These are phyloP conservation scores for Bassia scoparia DNA, from an alignment of 148 eudicot genomes.

Conservation along the genomic window DNA sequence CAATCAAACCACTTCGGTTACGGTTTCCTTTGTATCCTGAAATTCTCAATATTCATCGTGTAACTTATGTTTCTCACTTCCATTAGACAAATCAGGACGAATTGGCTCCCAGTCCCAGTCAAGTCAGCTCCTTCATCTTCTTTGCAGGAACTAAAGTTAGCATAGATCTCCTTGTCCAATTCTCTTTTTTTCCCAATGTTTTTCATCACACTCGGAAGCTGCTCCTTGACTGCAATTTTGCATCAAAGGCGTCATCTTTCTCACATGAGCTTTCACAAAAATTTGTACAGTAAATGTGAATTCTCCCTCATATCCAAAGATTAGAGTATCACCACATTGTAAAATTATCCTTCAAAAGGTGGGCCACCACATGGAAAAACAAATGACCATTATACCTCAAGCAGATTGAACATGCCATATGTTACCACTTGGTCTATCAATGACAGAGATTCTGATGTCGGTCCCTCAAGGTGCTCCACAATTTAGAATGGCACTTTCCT, in stretches of 20 bases:
- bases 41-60: neutral
- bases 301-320: conserved; percentile 76
- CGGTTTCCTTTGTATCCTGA: conserved; percentile 26
- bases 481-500: conserved; percentile 76
- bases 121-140: conserved; percentile 47
- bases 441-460: conserved; percentile 40
- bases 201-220: conserved; percentile 22
- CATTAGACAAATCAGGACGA: conserved; percentile 30
- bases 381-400: conserved; percentile 44
- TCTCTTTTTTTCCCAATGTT: conserved; percentile 47
- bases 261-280: conserved; percentile 77
- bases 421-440: conserved; percentile 78
- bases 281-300: conserved; percentile 63
- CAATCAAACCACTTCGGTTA: conserved; percentile 20
- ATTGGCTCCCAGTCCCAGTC: conserved; percentile 18
- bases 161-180: conserved; percentile 30
- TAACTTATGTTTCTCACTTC: conserved; percentile 15
- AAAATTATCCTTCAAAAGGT: conserved; percentile 68
- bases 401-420: conserved; percentile 58
- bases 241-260: conserved; percentile 66
- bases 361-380: conserved; percentile 64
- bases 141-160: conserved; percentile 35
- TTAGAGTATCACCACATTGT: conserved; percentile 66
- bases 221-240: conserved; percentile 57
- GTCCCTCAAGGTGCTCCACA: conserved; percentile 49